These are phyloP conservation scores for Amanita muscaria DNA, from an alignment of 768 basidiomycete genomes.

Conservation along the genomic window DNA sequence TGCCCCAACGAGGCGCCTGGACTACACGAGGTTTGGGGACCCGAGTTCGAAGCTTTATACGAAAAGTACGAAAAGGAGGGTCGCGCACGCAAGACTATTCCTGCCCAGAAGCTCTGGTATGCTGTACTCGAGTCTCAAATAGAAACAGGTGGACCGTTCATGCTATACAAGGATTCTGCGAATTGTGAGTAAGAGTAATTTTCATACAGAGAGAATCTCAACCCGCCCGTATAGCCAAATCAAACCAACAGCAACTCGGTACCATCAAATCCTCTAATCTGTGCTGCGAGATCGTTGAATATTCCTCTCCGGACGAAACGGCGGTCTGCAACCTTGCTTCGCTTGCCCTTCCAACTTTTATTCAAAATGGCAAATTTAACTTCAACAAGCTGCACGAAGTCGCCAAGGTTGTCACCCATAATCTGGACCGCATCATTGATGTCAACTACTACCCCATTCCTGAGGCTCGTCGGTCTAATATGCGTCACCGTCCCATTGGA, in stretches of 20 bases:
- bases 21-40: constrained; percentile 80
- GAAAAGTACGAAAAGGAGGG: constrained; percentile 87
- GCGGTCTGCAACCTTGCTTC: constrained; percentile 99
- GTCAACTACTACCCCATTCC: constrained; percentile 92
- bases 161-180: constrained; percentile 96
- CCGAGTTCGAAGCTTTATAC: constrained; percentile 83
- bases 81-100: constrained; percentile 71
- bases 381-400: constrained; percentile 95
- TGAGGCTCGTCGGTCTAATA: constrained; percentile 88
- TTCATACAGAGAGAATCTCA: neutral
- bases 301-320: constrained; percentile 93
- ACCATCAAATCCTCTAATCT: constrained; percentile 99
- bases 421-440: constrained; percentile 92
- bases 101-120: constrained; percentile 98
- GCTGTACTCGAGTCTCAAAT: constrained; percentile 94
- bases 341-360: constrained; percentile 87
- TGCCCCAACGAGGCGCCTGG: constrained; percentile 95
- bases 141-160: constrained; percentile 98
- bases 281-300: constrained; percentile 98
- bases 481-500: constrained; percentile 96
- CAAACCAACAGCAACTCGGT: constrained; percentile 96
- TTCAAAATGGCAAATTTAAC: constrained; percentile 76
- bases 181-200: constrained; percentile 51
- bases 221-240: constrained; percentile 55
- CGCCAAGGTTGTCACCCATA: constrained; percentile 84